Percentiles rank a stretch among this genome's conserved stretches.
These are phyloP conservation scores for Suillus americanus DNA, from an alignment of 768 basidiomycete genomes.

Conservation along the genomic window DNA sequence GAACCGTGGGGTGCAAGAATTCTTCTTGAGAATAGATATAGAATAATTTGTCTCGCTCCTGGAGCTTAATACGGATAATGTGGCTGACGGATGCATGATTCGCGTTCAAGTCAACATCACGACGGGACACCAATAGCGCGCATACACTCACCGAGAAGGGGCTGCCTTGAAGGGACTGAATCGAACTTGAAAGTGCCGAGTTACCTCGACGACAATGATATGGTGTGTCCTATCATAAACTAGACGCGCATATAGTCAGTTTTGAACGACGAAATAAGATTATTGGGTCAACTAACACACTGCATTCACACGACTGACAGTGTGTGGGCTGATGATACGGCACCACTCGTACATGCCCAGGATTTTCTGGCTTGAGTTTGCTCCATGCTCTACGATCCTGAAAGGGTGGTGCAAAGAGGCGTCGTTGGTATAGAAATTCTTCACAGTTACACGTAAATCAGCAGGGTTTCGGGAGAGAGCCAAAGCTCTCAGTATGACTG, in stretches of 20 bases:
- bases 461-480: constrained; percentile 48
- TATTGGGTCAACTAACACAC: constrained; percentile 18
- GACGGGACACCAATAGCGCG: background rate
- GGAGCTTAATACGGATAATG: constrained; percentile 47
- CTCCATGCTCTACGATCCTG: constrained; percentile 43
- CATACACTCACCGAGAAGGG: constrained; percentile 41
- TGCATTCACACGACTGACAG: constrained; percentile 41
- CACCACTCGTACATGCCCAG: constrained; percentile 66
- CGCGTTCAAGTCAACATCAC: background rate
- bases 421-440: constrained; percentile 50
- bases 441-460: constrained; percentile 44
- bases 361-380: constrained; percentile 48
- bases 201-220: constrained; percentile 44
- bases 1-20: constrained; percentile 53
- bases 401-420: constrained; percentile 58
- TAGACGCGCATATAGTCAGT: constrained; percentile 17
- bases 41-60: constrained; percentile 38
- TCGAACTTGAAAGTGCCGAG: constrained; percentile 51
- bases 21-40: constrained; percentile 58
- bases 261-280: background rate
- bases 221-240: constrained; percentile 45
- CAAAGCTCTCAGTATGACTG: constrained; percentile 39
- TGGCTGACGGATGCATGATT: constrained; percentile 29
- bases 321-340: constrained; percentile 53
- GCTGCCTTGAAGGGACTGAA: constrained; percentile 45